phyloP scores from a whole-genome alignment of 2,329 filamentous ascomycete genomes.

The Cyclaneusma minus region DNA sequence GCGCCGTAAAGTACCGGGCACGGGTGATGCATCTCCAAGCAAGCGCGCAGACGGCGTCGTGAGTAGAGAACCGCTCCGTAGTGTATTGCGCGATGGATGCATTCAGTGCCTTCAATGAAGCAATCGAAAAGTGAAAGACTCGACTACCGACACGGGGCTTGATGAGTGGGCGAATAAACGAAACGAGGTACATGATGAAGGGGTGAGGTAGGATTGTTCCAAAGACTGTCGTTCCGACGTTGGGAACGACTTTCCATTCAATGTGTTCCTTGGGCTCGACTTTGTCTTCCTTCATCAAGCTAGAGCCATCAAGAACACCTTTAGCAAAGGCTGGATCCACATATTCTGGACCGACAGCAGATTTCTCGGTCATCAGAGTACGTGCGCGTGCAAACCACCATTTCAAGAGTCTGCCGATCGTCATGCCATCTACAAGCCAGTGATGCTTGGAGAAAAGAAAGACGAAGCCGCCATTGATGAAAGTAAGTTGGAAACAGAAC shows the following conservation, averaged over 20 bases:
- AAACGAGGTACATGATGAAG: slow-evolving; percentile 2
- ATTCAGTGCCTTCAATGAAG: background rate
- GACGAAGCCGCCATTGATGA: slow-evolving; percentile 4
- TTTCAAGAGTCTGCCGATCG: slow-evolving; percentile 2
- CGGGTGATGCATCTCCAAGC: slow-evolving; percentile 4
- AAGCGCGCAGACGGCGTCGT: slow-evolving; percentile 3
- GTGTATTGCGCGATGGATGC: background rate
- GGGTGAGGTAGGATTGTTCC: slow-evolving; percentile 1
- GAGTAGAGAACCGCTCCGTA: slow-evolving; percentile 1
- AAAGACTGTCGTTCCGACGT: slow-evolving; percentile 2
- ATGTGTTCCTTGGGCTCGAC: slow-evolving; percentile 1
- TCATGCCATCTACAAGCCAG: slow-evolving; percentile 4
- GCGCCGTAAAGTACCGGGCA: slow-evolving; percentile 2
- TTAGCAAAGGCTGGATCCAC: background rate
- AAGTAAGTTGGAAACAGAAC: slow-evolving; percentile 5
- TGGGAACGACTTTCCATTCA: slow-evolving; percentile 4
- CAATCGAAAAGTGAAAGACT: slow-evolving; percentile 3
- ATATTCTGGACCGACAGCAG: background rate
- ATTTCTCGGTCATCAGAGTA: background rate
- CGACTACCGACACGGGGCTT: slow-evolving; percentile 2
- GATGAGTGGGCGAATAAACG: slow-evolving; percentile 1
- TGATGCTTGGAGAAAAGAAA: slow-evolving; percentile 4
- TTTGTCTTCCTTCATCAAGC: slow-evolving; percentile 1
- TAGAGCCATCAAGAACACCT: slow-evolving; percentile 2
- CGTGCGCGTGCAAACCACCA: slow-evolving; percentile 4